These are phyloP conservation scores for Bertia moriformis DNA, from an alignment of 2,329 filamentous ascomycete genomes.

Conservation along the genomic window DNA sequence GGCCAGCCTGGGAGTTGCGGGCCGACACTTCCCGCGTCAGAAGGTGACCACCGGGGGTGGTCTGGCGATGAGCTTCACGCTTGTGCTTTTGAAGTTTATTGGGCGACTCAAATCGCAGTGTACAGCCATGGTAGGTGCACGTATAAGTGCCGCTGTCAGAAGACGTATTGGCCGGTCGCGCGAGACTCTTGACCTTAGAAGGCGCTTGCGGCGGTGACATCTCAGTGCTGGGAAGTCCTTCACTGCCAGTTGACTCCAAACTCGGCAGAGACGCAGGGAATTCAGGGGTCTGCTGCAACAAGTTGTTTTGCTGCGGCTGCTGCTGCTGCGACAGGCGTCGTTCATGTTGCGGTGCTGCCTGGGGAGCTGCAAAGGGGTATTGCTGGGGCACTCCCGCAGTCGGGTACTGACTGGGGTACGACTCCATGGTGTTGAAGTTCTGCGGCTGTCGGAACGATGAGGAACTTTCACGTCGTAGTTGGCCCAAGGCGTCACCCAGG, in stretches of 20 bases:
- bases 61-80: slow-evolving; percentile 75
- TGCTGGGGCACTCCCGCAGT: slow-evolving; percentile 26
- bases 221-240: background rate
- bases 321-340: slow-evolving; percentile 9
- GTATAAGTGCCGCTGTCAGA: slow-evolving; percentile 85
- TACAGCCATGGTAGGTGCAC: slow-evolving; percentile 88
- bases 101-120: slow-evolving; percentile 74
- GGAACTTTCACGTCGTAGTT: background rate
- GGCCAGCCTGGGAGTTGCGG: slow-evolving; percentile 68
- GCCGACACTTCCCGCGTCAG: slow-evolving; percentile 11
- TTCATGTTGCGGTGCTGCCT: slow-evolving; percentile 7
- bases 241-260: background rate
- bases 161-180: slow-evolving; percentile 41
- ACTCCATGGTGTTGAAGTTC: background rate
- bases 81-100: slow-evolving; percentile 86
- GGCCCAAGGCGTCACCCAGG: background rate
- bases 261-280: background rate
- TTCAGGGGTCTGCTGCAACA: background rate
- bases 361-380: slow-evolving; percentile 26
- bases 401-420: background rate
- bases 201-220: background rate
- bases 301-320: slow-evolving; percentile 8
- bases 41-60: slow-evolving; percentile 26
- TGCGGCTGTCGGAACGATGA: background rate
- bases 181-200: slow-evolving; percentile 15